These are phyloP conservation scores for Kregervanrija pseudodelftensis DNA, from an alignment of 805 yeast genomes.

Conservation along the genomic window DNA sequence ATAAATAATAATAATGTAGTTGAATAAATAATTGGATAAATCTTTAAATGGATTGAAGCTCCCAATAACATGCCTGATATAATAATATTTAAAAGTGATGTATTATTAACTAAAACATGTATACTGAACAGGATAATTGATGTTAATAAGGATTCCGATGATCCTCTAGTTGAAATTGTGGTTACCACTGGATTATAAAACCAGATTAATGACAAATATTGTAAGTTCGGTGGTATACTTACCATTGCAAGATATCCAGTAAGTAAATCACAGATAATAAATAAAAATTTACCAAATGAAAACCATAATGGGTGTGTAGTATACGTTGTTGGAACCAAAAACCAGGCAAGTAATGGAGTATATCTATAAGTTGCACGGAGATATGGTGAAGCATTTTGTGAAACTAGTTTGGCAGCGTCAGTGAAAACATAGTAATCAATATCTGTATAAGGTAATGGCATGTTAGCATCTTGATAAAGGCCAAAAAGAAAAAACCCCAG, in stretches of 20 bases:
- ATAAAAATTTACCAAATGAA: conserved; percentile 73
- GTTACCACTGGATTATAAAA: conserved; percentile 90
- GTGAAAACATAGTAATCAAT: conserved; percentile 91
- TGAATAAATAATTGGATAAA: conserved; percentile 84
- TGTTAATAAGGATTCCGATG: conserved; percentile 83
- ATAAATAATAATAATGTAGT: conserved; percentile 53
- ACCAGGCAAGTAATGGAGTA: conserved; percentile 86
- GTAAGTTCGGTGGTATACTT: conserved; percentile 3
- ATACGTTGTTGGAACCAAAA: conserved; percentile 59
- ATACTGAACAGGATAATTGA: conserved; percentile 61
- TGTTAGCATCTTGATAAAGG: conserved; percentile 71
- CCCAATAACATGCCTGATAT: conserved; percentile 55
- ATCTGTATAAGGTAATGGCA: conserved; percentile 85
- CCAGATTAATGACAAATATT: conserved; percentile 46
- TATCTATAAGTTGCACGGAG: conserved; percentile 83
- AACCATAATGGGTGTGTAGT: conserved; percentile 28
- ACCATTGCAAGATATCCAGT: conserved; percentile 62
- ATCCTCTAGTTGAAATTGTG: conserved; percentile 88
- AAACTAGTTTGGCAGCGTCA: conserved; percentile 78
- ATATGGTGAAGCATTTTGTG: conserved; percentile 60
- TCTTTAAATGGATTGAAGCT: conserved; percentile 77
- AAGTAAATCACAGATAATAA: conserved; percentile 68
- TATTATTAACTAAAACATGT: conserved; percentile 34
- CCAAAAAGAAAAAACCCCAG: conserved; percentile 70
- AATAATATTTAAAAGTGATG: conserved; percentile 13